Percentiles rank a stretch among this genome's conserved stretches.
Conservation (phyloP, 768 basidiomycete species). For the button mushroom (Agaricus bisporus) region DNA sequence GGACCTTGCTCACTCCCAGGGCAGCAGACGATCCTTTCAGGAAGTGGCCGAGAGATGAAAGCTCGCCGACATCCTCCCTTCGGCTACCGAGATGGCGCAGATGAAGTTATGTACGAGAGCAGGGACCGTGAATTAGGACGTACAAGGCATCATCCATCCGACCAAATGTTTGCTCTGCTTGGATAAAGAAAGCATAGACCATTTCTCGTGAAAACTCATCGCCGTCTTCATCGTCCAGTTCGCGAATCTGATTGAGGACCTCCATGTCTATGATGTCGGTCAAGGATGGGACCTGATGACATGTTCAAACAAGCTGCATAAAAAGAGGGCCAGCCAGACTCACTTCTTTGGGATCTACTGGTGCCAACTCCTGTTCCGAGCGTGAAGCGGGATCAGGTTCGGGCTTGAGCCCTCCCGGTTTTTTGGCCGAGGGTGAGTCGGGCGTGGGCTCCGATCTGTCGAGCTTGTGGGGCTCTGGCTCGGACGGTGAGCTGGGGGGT, state of each 20-base stretch:
- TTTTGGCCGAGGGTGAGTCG: not conserved
- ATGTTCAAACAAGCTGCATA: not conserved
- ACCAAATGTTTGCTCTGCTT: conserved; percentile 70
- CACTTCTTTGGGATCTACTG: conserved; percentile 1
- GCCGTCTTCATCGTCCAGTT: conserved; percentile 82
- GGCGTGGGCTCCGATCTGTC: not conserved
- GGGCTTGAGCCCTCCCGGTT: not conserved
- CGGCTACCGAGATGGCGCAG: conserved; percentile 31
- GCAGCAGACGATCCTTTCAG: conserved; percentile 97
- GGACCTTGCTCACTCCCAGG: conserved; percentile 77
- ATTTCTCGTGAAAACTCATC: conserved; percentile 73
- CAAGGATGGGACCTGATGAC: conserved; percentile 7
- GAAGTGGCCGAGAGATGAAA: conserved; percentile 85
- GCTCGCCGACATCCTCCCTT: conserved; percentile 50
- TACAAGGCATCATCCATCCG: conserved; percentile 79
- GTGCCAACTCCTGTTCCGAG: not conserved
- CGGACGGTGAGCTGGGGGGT: not conserved
- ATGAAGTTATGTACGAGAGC: not conserved
- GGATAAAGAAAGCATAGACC: conserved; percentile 74
- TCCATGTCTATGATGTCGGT: conserved; percentile 63
- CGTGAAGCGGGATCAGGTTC: not conserved
- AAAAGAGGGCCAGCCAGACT: not conserved
- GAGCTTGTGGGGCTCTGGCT: conserved; percentile 3
- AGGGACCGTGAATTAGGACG: conserved; percentile 27
- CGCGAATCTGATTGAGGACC: conserved; percentile 80